phyloP scores from a whole-genome alignment of 2,329 filamentous ascomycete species.

The Hirsutella thompsonii region DNA sequence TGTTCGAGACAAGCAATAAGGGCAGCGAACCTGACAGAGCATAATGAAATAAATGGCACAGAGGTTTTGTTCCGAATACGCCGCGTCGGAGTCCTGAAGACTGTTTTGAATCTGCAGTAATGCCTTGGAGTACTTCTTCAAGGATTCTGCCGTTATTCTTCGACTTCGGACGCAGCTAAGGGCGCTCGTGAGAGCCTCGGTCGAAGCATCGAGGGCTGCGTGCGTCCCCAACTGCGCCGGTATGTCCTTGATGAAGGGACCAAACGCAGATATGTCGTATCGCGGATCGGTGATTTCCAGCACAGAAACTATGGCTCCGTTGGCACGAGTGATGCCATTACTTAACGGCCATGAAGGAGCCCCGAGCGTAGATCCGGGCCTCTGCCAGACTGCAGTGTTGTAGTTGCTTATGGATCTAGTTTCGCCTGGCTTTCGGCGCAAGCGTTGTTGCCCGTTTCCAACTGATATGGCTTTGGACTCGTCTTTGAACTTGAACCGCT shows the following conservation, averaged over 20 bases:
- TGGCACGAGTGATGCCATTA: conserved; percentile 15
- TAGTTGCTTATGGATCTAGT: no score
- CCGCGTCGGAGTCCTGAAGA: conserved; percentile 14
- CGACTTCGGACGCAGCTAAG: conserved; percentile 12
- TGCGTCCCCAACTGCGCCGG: conserved; percentile 31
- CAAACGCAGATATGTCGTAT: conserved; percentile 34
- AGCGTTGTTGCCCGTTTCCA: neutral
- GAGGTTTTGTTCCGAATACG: conserved; percentile 17
- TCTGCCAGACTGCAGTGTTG: no score
- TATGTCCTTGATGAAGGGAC: conserved; percentile 29
- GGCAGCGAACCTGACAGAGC: conserved; percentile 17
- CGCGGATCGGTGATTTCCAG: conserved; percentile 27
- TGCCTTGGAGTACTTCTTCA: conserved; percentile 18
- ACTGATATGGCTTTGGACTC: conserved; percentile 5
- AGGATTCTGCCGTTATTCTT: conserved; percentile 9
- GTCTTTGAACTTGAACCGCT: conserved; percentile 36
- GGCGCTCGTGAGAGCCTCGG: conserved; percentile 15
- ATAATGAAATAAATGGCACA: conserved; percentile 24
- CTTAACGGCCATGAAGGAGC: conserved; percentile 10
- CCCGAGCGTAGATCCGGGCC: neutral
- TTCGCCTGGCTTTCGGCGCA: no score
- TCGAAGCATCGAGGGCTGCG: conserved; percentile 27
- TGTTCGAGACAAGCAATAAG: neutral
- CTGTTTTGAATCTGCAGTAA: conserved; percentile 13
- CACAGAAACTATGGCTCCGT: conserved; percentile 14